Evolutionary conservation across 148 eudicot genomes (phyloP).

Genomic region (Rheum nobile): DNA sequence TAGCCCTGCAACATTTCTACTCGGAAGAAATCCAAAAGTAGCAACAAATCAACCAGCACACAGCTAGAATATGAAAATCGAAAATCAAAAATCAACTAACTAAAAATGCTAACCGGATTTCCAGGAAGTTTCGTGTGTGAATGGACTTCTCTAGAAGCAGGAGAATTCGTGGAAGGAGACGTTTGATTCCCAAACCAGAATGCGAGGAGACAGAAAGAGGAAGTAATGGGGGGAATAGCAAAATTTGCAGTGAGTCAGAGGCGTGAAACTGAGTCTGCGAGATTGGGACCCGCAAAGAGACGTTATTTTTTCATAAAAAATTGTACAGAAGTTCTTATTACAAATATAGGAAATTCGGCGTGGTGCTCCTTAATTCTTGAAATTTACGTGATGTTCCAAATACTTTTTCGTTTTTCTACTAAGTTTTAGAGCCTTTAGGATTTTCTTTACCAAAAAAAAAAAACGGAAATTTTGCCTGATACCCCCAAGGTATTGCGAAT

Average conservation of each 20-base stretch:
- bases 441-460: no score
- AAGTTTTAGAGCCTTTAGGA: no score
- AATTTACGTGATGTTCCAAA: no score
- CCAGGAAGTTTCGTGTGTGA: neutral
- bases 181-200: neutral
- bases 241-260: neutral
- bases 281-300: neutral
- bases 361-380: no score
- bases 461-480: no score
- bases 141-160: neutral
- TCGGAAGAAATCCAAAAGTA: neutral
- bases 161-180: neutral
- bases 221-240: neutral
- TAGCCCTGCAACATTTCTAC: neutral
- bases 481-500: no score
- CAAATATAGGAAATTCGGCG: no score
- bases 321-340: no score
- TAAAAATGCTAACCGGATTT: neutral
- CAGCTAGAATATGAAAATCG: neutral
- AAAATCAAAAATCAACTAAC: neutral
- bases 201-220: neutral
- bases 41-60: neutral
- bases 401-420: no score
- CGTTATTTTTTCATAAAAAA: neutral
- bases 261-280: neutral